Evolutionary conservation across 1,284 basidiomycete genomes (phyloP).

Genomic region (Austropuccinia psidii): DNA sequence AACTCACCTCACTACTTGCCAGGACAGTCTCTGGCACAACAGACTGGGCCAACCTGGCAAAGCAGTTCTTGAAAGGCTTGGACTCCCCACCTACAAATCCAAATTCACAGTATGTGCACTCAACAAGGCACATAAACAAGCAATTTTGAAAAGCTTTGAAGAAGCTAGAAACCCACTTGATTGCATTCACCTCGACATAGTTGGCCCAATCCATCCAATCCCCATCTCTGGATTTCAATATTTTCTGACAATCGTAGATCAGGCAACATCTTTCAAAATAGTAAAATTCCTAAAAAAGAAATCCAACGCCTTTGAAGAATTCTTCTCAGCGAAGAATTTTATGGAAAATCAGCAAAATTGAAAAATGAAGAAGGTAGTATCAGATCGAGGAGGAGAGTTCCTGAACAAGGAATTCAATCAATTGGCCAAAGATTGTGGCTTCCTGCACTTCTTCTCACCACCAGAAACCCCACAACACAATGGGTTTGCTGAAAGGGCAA

Average conservation of each 20-base stretch:
- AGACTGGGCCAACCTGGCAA: no score
- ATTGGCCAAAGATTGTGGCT: slow-evolving; percentile 45
- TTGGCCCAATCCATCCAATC: not conserved
- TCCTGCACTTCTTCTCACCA: slow-evolving; percentile 44
- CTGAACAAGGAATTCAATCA: slow-evolving; percentile 41
- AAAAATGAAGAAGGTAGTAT: not conserved
- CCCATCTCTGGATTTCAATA: not conserved
- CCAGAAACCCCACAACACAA: slow-evolving; percentile 49
- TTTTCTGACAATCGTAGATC: not conserved
- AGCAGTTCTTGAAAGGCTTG: no score
- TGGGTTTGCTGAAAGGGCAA: slow-evolving; percentile 44
- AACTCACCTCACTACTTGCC: no score
- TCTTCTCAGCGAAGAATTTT: not conserved
- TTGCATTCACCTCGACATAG: not conserved
- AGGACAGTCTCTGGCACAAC: no score
- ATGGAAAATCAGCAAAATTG: not conserved
- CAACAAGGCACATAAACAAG: no score
- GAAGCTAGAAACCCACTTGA: not conserved
- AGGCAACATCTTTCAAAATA: not conserved
- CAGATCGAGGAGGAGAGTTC: slow-evolving; percentile 48
- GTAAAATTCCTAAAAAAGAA: not conserved
- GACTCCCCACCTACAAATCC: no score
- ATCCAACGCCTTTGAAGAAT: not conserved
- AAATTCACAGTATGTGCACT: no score
- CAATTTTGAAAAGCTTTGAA: not conserved